phyloP scores from a whole-genome alignment of 352 stramenopile species.

The Phytophthora ohioensis region DNA sequence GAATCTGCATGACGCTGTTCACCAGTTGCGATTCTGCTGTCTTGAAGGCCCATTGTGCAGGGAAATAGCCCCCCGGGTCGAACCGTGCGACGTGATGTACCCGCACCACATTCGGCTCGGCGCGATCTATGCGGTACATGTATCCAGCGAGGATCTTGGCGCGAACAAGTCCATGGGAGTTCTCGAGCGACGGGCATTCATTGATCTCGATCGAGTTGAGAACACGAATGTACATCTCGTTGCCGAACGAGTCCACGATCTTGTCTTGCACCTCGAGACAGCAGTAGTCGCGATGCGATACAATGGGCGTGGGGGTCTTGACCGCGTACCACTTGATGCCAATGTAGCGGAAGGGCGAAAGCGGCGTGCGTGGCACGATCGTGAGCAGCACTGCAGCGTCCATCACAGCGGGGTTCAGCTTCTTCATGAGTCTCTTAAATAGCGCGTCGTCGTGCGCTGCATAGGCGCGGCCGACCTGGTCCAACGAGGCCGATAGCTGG shows the following conservation, averaged over 20 bases:
- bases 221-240: conserved; percentile 88
- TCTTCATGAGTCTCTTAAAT: conserved; percentile 84
- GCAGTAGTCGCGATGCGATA: conserved; percentile 89
- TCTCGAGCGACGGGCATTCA: conserved; percentile 86
- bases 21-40: conserved; percentile 85
- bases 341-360: conserved; percentile 84
- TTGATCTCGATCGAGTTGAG: conserved; percentile 84
- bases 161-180: conserved; percentile 87
- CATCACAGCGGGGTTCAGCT: conserved; percentile 76
- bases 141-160: conserved; percentile 79
- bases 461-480: conserved; percentile 80
- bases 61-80: conserved; percentile 81
- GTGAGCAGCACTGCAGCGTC: conserved; percentile 83
- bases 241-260: conserved; percentile 82
- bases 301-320: conserved; percentile 82
- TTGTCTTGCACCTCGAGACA: conserved; percentile 88
- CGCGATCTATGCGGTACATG: conserved; percentile 83
- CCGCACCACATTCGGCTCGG: conserved; percentile 71
- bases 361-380: conserved; percentile 76
- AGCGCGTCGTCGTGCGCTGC: conserved; percentile 82
- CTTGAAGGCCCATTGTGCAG: conserved; percentile 84
- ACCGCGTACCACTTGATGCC: conserved; percentile 90
- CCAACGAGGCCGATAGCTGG: conserved; percentile 71
- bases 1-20: conserved; percentile 80
- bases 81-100: conserved; percentile 85